Evolutionary conservation across 1,139 yeast species (phyloP).

Genomic region (Pichia sp.): DNA sequence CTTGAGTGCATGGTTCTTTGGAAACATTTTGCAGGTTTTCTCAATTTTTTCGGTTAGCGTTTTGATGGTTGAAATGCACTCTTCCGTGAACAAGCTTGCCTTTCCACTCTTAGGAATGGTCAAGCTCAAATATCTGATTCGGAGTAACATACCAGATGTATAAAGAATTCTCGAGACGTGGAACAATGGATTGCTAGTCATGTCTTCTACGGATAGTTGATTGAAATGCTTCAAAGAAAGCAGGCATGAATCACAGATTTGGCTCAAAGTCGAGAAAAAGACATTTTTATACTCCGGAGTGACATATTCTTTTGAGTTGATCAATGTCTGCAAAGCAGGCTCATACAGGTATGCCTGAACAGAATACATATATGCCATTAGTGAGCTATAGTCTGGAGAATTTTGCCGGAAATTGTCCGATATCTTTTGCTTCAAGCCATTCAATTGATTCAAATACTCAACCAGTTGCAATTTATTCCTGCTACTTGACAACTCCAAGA

Average conservation of each 20-base stretch:
- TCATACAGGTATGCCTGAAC: constrained; percentile 75
- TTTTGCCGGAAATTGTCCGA: constrained; percentile 20
- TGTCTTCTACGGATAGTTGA: constrained; percentile 38
- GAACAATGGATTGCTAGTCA: constrained; percentile 58
- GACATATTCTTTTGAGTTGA: constrained; percentile 19
- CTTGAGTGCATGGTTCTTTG: constrained; percentile 47
- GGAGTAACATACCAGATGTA: constrained; percentile 60
- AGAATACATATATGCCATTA: constrained; percentile 53
- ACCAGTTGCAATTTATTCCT: constrained; percentile 36
- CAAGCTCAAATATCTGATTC: constrained; percentile 53
- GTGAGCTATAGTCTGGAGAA: constrained; percentile 36
- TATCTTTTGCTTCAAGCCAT: constrained; percentile 37
- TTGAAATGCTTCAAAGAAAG: constrained; percentile 48
- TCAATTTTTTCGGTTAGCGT: constrained; percentile 40
- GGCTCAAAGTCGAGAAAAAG: constrained; percentile 40
- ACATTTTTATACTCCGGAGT: constrained; percentile 24
- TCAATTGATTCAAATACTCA: constrained; percentile 43
- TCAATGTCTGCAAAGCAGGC: constrained; percentile 33
- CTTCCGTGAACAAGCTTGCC: constrained; percentile 46
- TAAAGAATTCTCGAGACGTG: constrained; percentile 62
- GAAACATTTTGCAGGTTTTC: constrained; percentile 36
- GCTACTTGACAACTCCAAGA: constrained; percentile 26
- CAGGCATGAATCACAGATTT: constrained; percentile 54
- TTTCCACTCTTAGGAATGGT: constrained; percentile 49
- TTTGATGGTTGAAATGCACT: constrained; percentile 43